phyloP scores from a whole-genome alignment of 371 early-diverging fungal genomes.

The Mortierella sp. region DNA sequence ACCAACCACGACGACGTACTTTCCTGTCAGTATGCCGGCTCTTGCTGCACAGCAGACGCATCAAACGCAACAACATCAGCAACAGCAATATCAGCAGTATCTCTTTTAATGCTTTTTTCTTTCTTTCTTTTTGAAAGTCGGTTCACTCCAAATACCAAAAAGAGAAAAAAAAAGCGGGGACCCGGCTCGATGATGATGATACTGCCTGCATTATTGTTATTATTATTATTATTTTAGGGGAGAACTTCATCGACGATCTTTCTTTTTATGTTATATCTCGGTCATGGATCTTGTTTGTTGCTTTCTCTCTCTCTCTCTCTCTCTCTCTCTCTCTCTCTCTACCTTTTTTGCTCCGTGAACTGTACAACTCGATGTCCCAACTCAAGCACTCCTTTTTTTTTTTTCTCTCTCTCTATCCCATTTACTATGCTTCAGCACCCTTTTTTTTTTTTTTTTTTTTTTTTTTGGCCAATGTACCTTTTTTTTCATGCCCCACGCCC shows the following conservation, averaged over 20 bases:
- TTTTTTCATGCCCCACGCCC: too few relatives aligned
- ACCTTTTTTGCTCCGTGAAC: not conserved
- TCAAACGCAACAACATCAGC: constrained; percentile 3
- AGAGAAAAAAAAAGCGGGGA: not conserved
- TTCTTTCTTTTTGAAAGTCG: not conserved
- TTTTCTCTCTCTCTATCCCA: not conserved
- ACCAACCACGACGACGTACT: too few relatives aligned
- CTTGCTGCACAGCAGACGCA: not conserved
- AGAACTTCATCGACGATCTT: too few relatives aligned
- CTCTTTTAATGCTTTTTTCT: not conserved
- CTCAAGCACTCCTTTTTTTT: not conserved
- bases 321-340: not conserved
- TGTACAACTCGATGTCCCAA: too few relatives aligned
- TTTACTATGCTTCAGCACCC: not conserved
- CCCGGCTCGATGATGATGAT: not conserved
- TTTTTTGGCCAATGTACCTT: too few relatives aligned
- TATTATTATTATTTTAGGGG: not conserved
- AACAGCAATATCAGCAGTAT: not conserved
- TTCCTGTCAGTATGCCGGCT: too few relatives aligned
- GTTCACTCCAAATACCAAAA: constrained; percentile 1
- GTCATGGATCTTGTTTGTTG: not conserved
- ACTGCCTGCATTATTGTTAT: not conserved
- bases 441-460: not conserved
- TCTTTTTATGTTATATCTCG: too few relatives aligned
- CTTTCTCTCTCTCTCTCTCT: not conserved